Evolutionary conservation across 106 monocot species (phyloP).

Genomic region (Acorus calamus): DNA sequence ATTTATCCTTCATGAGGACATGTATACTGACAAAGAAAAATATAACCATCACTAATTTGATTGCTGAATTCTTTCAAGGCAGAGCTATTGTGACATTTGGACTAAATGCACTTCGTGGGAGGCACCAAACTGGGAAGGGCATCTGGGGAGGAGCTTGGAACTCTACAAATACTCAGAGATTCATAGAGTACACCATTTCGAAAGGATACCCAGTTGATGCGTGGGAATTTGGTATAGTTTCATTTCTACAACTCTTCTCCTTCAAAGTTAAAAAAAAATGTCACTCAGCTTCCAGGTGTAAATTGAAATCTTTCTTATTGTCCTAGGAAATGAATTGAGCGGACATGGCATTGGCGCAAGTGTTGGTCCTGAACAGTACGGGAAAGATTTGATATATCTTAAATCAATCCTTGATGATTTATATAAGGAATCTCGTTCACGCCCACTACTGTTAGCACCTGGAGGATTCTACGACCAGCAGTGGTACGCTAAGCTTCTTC

Average conservation of each 20-base stretch:
- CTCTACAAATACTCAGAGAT: constrained; percentile 1
- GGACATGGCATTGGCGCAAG: constrained; percentile 69
- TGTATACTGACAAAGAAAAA: no score
- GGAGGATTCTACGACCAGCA: constrained; percentile 79
- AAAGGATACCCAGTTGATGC: no score
- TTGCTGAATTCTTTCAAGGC: constrained; percentile 11
- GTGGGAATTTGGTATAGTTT: no score
- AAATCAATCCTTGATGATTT: constrained; percentile 42
- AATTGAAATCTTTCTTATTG: neutral
- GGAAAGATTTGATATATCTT: constrained; percentile 52
- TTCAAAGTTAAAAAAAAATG: no score
- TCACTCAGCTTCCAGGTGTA: no score
- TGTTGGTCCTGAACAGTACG: constrained; percentile 54
- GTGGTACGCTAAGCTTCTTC: constrained; percentile 80
- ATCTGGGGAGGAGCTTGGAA: constrained; percentile 72
- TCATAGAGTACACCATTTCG: no score
- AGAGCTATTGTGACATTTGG: constrained; percentile 90
- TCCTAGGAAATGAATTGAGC: constrained; percentile 85
- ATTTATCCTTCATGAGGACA: no score
- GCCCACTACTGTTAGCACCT: constrained; percentile 68
- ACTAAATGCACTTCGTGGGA: constrained; percentile 79
- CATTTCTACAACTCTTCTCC: no score
- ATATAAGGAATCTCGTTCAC: constrained; percentile 26
- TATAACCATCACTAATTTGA: neutral
- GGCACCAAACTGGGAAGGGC: constrained; percentile 13